These are phyloP conservation scores for Epichloe gansuensis DNA, from an alignment of 2,329 filamentous ascomycete species.

Conservation along the genomic window DNA sequence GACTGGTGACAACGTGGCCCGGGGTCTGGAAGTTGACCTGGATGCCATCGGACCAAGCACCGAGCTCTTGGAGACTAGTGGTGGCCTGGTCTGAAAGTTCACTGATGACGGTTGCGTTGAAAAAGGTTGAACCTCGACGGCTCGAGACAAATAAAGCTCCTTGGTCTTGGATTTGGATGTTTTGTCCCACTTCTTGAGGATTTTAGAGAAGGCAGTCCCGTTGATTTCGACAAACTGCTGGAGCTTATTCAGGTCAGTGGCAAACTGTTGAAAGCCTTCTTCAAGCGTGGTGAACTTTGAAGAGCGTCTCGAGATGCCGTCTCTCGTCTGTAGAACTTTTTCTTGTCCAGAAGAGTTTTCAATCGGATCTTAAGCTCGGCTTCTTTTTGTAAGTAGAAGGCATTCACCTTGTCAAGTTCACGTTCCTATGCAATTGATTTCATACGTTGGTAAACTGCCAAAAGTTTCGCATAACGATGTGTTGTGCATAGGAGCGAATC, in stretches of 20 bases:
- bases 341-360: constrained; percentile 88
- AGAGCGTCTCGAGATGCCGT: constrained; percentile 71
- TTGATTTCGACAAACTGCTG: constrained; percentile 99
- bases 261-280: constrained; percentile 95
- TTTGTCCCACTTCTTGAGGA: constrained; percentile 99
- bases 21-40: constrained; percentile 67
- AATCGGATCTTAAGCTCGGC: constrained; percentile 94
- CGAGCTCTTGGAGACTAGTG: constrained; percentile 86
- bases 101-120: constrained; percentile 94
- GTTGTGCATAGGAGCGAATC: constrained; percentile 14
- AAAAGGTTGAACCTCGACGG: constrained; percentile 95
- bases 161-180: constrained; percentile 98
- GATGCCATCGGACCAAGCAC: constrained; percentile 94
- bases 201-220: constrained; percentile 95
- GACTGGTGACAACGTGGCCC: constrained; percentile 53
- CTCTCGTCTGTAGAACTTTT: constrained; percentile 77
- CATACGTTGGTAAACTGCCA: constrained; percentile 1
- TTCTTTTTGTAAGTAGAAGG: constrained; percentile 95
- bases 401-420: constrained; percentile 96
- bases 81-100: constrained; percentile 94
- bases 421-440: constrained; percentile 53
- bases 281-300: constrained; percentile 90
- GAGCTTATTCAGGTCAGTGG: constrained; percentile 90
- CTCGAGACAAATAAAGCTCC: constrained; percentile 88
- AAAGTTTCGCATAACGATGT: background rate